Conservation (phyloP, 129 eudicot species). For the Tagetes erecta region DNA sequence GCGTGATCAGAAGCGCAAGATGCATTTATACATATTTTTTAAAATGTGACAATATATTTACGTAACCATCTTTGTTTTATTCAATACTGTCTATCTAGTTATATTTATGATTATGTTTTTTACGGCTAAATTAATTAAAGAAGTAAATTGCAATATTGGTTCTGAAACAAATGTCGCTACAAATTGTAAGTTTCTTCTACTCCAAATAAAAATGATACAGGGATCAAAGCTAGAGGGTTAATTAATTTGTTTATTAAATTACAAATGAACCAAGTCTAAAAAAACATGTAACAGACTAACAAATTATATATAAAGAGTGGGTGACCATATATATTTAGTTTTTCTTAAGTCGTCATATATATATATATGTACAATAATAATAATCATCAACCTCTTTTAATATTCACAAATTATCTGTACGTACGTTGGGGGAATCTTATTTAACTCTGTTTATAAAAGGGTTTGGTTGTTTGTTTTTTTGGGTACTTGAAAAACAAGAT, state of each 20-base stretch:
- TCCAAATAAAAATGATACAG: background rate
- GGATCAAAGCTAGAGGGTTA: background rate
- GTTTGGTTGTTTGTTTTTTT: constrained; percentile 23
- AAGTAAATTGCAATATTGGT: too few relatives aligned
- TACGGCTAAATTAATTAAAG: too few relatives aligned
- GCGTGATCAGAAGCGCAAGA: too few relatives aligned
- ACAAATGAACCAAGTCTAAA: constrained; percentile 38
- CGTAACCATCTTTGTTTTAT: too few relatives aligned
- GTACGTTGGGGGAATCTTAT: constrained; percentile 26
- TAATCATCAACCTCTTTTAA: constrained; percentile 18
- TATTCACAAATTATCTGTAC: constrained; percentile 17
- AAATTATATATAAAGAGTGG: constrained; percentile 27
- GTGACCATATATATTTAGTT: constrained; percentile 25
- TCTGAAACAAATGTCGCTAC: too few relatives aligned
- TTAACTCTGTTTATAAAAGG: constrained; percentile 27
- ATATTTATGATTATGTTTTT: too few relatives aligned
- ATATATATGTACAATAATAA: background rate
- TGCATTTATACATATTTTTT: too few relatives aligned
- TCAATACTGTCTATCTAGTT: too few relatives aligned
- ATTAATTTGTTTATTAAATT: background rate
- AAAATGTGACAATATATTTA: too few relatives aligned
- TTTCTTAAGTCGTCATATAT: constrained; percentile 5
- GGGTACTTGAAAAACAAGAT: background rate
- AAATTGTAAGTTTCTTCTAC: too few relatives aligned
- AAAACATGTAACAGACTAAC: background rate